Percentiles rank a stretch among this genome's conserved stretches.
Conservation (phyloP, 768 basidiomycete genomes). For the Lepiota brunneoincarnata region DNA sequence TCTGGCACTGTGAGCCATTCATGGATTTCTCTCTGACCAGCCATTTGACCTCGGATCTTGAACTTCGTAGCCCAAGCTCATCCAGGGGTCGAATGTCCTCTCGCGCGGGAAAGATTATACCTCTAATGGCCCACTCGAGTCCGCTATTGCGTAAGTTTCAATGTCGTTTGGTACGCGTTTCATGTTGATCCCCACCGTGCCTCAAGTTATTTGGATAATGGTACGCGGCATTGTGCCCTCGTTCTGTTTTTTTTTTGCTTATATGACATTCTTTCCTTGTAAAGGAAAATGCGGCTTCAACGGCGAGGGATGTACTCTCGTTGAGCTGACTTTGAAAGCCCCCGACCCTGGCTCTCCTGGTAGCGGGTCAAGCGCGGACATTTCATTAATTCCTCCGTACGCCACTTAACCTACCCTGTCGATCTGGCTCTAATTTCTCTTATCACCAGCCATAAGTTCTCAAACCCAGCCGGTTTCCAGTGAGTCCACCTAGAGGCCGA, state of each 20-base stretch:
- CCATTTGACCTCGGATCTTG: too few relatives aligned
- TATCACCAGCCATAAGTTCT: too few relatives aligned
- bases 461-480: too few relatives aligned
- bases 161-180: neutral
- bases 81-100: constrained; percentile 25
- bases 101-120: constrained; percentile 29
- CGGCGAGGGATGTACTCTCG: constrained; percentile 32
- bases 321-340: constrained; percentile 30
- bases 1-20: too few relatives aligned
- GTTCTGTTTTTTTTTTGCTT: too few relatives aligned
- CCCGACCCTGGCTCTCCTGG: constrained; percentile 30
- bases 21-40: too few relatives aligned
- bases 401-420: too few relatives aligned
- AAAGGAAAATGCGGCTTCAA: constrained; percentile 30
- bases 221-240: too few relatives aligned
- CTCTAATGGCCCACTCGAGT: constrained; percentile 22
- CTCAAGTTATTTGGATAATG: neutral
- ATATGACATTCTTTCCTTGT: too few relatives aligned
- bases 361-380: constrained; percentile 31
- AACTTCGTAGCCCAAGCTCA: constrained; percentile 23
- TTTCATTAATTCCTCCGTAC: constrained; percentile 4
- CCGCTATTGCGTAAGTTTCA: constrained; percentile 24
- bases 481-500: too few relatives aligned
- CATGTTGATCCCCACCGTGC: too few relatives aligned
- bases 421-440: too few relatives aligned